phyloP scores from a whole-genome alignment of 352 stramenopile genomes.

The Peronospora farinosa region DNA sequence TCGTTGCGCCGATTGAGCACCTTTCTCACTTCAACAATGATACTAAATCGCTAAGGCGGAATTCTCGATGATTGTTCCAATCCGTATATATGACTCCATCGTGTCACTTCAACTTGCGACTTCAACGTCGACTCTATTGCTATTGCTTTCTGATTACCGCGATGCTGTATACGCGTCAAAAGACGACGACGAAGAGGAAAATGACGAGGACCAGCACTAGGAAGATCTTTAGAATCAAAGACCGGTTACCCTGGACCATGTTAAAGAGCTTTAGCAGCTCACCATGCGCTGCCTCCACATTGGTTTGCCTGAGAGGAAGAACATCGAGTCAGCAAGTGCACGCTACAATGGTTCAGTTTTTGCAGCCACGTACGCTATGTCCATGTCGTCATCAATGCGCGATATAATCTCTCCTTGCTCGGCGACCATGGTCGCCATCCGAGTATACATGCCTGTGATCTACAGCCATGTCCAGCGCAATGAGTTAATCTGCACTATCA shows the following conservation, averaged over 20 bases:
- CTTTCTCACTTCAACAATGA: no score
- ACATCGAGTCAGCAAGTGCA: slow-evolving; percentile 6
- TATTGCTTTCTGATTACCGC: not conserved
- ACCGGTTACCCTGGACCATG: slow-evolving; percentile 74
- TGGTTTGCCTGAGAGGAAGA: slow-evolving; percentile 45
- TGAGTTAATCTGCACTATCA: not conserved
- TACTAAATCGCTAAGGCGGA: no score
- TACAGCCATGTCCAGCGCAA: slow-evolving; percentile 14
- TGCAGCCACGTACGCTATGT: slow-evolving; percentile 62
- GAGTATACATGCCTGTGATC: slow-evolving; percentile 84
- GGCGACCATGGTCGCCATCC: slow-evolving; percentile 78
- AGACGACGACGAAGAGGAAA: slow-evolving; percentile 81
- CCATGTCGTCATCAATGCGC: slow-evolving; percentile 83
- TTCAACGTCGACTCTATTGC: not conserved
- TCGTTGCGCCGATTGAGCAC: no score
- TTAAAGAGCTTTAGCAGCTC: slow-evolving; percentile 83
- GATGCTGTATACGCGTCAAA: slow-evolving; percentile 23
- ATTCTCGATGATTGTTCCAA: no score
- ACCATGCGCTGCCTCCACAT: slow-evolving; percentile 63
- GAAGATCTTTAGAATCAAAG: slow-evolving; percentile 85
- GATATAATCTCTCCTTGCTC: slow-evolving; percentile 76
- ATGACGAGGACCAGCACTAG: slow-evolving; percentile 75
- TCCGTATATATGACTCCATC: no score
- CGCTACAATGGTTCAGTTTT: not conserved
- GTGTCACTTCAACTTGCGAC: not conserved